These are phyloP conservation scores for Trypanosoma caninum DNA, from an alignment of 208 protist genomes.

Conservation along the genomic window DNA sequence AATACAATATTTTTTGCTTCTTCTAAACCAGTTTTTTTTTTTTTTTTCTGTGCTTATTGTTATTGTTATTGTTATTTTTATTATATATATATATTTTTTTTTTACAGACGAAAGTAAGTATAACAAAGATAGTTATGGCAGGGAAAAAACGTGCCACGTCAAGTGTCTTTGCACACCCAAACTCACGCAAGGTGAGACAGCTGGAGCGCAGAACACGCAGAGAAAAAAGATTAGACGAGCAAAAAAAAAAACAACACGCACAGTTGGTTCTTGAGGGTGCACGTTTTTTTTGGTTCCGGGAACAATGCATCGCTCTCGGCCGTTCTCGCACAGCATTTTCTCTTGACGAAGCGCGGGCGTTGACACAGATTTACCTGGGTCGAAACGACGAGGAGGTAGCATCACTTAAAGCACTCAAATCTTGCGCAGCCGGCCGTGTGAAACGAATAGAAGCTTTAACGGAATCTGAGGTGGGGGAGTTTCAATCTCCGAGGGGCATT, in stretches of 20 bases:
- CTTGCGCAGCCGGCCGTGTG: constrained; percentile 61
- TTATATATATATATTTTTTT: not conserved
- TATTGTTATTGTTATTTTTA: not conserved
- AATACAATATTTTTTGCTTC: too few species aligned
- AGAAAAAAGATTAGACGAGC: constrained; percentile 24
- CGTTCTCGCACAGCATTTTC: constrained; percentile 29
- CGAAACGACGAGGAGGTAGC: constrained; percentile 62
- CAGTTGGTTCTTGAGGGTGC: constrained; percentile 28
- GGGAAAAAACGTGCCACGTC: constrained; percentile 4
- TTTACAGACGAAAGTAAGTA: not conserved
- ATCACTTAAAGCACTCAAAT: constrained; percentile 43
- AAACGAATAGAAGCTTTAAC: constrained; percentile 55
- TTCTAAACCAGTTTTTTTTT: not conserved
- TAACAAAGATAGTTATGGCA: not conserved
- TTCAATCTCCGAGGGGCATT: constrained; percentile 57
- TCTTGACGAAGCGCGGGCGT: constrained; percentile 30
- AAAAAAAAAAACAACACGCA: constrained; percentile 32
- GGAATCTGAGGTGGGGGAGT: constrained; percentile 44
- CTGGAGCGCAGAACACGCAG: constrained; percentile 59
- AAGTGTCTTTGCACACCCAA: constrained; percentile 22
- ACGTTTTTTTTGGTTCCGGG: constrained; percentile 77
- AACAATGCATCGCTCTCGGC: constrained; percentile 59
- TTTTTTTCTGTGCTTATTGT: not conserved
- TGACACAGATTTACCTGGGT: constrained; percentile 57
- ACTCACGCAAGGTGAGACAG: constrained; percentile 70